Evolutionary conservation across 345 rosid species (phyloP).

Genomic region (Brassica rapa): DNA sequence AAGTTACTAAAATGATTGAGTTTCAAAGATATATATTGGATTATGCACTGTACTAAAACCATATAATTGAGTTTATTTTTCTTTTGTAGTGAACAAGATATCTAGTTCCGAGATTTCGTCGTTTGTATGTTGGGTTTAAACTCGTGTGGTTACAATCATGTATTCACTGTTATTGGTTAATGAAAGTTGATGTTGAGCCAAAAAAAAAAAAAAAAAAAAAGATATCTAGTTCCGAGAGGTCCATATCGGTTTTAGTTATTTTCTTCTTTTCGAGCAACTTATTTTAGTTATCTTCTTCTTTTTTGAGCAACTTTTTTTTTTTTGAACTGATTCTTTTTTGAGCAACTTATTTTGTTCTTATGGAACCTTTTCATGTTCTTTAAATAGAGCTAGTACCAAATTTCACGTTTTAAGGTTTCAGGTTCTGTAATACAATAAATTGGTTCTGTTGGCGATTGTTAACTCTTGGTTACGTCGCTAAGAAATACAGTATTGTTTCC

Average conservation of each 20-base stretch:
- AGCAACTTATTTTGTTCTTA: too few species aligned
- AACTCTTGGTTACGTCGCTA: not conserved
- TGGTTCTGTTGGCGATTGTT: not conserved
- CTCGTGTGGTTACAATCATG: too few species aligned
- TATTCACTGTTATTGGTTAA: too few species aligned
- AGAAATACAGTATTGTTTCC: not conserved
- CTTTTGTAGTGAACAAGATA: not conserved
- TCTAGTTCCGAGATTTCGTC: not conserved
- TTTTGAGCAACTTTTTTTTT: too few species aligned
- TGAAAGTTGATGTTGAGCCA: too few species aligned
- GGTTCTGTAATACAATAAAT: not conserved
- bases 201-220: not conserved
- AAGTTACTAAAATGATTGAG: not conserved
- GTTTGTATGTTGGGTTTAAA: too few species aligned
- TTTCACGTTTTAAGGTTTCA: not conserved
- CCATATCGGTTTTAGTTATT: not conserved
- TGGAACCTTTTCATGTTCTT: not conserved
- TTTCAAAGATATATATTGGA: not conserved
- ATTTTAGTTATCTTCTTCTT: too few species aligned
- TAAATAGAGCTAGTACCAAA: not conserved
- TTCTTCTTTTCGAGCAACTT: too few species aligned
- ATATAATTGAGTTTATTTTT: not conserved
- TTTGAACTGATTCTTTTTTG: too few species aligned
- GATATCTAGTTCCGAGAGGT: not conserved
- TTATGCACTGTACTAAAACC: slow-evolving; percentile 3